Evolutionary conservation across 345 rosid species (phyloP).

Genomic region (Dovyalis caffra): DNA sequence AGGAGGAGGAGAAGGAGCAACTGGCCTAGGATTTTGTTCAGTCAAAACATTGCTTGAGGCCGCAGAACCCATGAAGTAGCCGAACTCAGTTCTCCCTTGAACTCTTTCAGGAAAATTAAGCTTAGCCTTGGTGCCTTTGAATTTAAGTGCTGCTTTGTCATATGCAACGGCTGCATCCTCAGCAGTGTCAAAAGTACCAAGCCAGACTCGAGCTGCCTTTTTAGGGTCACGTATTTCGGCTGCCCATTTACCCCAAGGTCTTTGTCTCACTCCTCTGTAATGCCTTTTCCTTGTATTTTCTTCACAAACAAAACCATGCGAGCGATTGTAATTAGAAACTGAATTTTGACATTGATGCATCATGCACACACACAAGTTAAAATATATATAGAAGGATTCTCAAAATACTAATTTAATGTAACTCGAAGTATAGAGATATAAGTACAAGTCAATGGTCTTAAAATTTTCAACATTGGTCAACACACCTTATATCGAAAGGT

Average conservation of each 20-base stretch:
- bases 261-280: conserved; percentile 53
- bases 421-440: neutral
- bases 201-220: conserved; percentile 34
- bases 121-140: conserved; percentile 93
- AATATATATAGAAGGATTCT: neutral
- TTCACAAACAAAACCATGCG: conserved; percentile 22
- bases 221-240: conserved; percentile 33
- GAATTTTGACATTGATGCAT: neutral
- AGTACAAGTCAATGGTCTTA: neutral
- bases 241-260: conserved; percentile 36
- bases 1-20: neutral
- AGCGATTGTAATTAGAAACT: neutral
- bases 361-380: neutral
- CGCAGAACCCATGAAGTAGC: conserved; percentile 14
- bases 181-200: conserved; percentile 34
- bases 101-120: conserved; percentile 86
- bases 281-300: conserved; percentile 60
- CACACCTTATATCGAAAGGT: too few species aligned
- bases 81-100: conserved; percentile 46
- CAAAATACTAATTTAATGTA: neutral
- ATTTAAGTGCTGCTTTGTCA: conserved; percentile 82
- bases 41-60: conserved; percentile 2
- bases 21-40: conserved; percentile 10
- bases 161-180: conserved; percentile 43
- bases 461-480: neutral